Percentiles rank a stretch among this genome's conserved stretches.
phyloP scores from a whole-genome alignment of 2,329 filamentous ascomycete genomes.

The Penicillium sp. region DNA sequence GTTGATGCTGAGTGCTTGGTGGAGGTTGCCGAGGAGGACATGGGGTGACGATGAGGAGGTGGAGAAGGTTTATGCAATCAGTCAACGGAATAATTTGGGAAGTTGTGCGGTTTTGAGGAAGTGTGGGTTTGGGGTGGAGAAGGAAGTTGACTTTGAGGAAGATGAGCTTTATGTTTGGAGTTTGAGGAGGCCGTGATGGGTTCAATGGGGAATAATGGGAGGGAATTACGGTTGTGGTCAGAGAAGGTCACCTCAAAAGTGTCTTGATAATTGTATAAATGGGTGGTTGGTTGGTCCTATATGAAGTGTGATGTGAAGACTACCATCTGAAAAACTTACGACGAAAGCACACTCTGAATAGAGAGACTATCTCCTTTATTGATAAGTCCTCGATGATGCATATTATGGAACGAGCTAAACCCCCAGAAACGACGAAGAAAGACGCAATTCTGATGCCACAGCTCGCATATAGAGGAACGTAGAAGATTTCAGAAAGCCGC shows the following conservation, averaged over 20 bases:
- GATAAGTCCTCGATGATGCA: neutral
- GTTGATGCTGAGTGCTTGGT: slow-evolving; percentile 26
- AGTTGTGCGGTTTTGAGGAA: slow-evolving; percentile 23
- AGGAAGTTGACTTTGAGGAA: slow-evolving; percentile 6
- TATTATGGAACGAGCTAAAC: neutral
- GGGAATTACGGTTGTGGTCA: neutral
- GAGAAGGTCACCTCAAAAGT: neutral
- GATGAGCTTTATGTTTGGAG: slow-evolving; percentile 17
- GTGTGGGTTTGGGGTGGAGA: slow-evolving; percentile 18
- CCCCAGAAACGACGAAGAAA: neutral
- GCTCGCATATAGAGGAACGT: neutral
- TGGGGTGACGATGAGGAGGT: neutral
- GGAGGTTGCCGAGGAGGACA: slow-evolving; percentile 16
- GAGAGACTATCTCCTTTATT: neutral
- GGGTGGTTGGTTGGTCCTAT: too few relatives aligned
- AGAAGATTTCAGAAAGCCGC: slow-evolving; percentile 1
- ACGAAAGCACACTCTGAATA: neutral
- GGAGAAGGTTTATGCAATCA: slow-evolving; percentile 18
- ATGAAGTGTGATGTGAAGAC: too few relatives aligned
- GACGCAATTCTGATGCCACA: neutral
- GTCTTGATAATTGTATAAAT: too few relatives aligned
- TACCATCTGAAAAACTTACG: neutral
- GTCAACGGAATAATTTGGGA: slow-evolving; percentile 16
- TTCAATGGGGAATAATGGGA: too few relatives aligned
- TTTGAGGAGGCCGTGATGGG: slow-evolving; percentile 1